These are phyloP conservation scores for Cytospora chrysosperma DNA, from an alignment of 2,329 filamentous ascomycete species.

Conservation along the genomic window DNA sequence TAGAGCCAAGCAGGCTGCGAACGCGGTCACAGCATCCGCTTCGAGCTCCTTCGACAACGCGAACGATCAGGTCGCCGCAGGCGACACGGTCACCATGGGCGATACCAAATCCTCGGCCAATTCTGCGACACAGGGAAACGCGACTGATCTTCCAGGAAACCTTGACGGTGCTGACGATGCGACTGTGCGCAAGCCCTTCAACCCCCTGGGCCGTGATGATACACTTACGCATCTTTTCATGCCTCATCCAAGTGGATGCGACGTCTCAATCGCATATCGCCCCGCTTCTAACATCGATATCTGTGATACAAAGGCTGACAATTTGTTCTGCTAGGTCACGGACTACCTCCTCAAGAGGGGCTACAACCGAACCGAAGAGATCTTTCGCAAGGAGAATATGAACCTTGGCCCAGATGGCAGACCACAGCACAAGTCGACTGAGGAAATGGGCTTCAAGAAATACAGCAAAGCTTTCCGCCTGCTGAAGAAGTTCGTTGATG, in stretches of 20 bases:
- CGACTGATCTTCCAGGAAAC: not conserved
- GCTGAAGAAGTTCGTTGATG: conserved; percentile 81
- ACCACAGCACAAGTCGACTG: conserved; percentile 63
- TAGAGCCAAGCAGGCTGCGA: not conserved
- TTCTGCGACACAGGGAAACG: not conserved
- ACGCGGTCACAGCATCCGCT: not conserved
- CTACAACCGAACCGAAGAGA: conserved; percentile 87
- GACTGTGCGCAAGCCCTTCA: not conserved
- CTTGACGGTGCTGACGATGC: not conserved
- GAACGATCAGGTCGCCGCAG: not conserved
- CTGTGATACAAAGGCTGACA: not conserved
- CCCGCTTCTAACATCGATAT: not conserved
- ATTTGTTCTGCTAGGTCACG: conserved; percentile 57
- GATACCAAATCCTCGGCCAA: not conserved
- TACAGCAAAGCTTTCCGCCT: conserved; percentile 74
- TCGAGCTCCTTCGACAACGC: not conserved
- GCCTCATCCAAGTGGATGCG: not conserved
- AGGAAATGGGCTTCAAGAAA: conserved; percentile 72
- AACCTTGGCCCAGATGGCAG: conserved; percentile 79
- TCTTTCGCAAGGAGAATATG: conserved; percentile 86
- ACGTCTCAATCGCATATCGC: not conserved
- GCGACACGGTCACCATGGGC: not conserved
- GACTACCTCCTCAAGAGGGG: conserved; percentile 96
- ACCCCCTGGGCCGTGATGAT: not conserved
- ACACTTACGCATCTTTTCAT: not conserved